Percentiles rank a stretch among this genome's conserved stretches.
These are phyloP conservation scores for Phytophthora fragariae DNA, from an alignment of 352 stramenopile genomes.

Conservation along the genomic window DNA sequence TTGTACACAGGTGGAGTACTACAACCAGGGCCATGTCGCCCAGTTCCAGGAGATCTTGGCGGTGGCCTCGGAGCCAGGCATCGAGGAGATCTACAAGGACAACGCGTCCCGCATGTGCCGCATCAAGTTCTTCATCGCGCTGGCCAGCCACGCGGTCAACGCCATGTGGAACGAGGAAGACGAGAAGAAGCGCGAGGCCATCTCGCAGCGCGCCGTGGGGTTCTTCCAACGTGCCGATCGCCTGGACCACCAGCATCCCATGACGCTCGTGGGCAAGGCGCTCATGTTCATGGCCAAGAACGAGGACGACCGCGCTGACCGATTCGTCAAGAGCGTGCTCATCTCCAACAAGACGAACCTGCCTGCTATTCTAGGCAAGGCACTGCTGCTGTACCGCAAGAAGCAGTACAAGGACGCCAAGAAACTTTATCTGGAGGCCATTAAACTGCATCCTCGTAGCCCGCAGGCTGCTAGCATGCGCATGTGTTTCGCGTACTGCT, in stretches of 20 bases:
- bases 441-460: conserved; percentile 93
- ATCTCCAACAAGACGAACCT: conserved; percentile 91
- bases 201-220: conserved; percentile 81
- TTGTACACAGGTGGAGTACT: conserved; percentile 82
- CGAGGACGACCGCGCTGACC: conserved; percentile 91
- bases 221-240: conserved; percentile 90
- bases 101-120: conserved; percentile 83
- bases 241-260: conserved; percentile 89
- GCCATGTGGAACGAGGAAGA: conserved; percentile 92
- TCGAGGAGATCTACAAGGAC: conserved; percentile 92
- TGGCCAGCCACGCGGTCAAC: conserved; percentile 87
- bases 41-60: conserved; percentile 90
- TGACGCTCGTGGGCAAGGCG: conserved; percentile 92
- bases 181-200: conserved; percentile 85
- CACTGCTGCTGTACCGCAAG: conserved; percentile 87
- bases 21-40: conserved; percentile 80
- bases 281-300: conserved; percentile 95
- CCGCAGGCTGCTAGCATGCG: conserved; percentile 92
- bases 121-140: conserved; percentile 91
- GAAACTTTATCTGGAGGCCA: conserved; percentile 94
- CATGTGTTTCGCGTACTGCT: conserved; percentile 97
- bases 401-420: conserved; percentile 92
- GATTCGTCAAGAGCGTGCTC: conserved; percentile 93
- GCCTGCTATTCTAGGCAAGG: conserved; percentile 86
- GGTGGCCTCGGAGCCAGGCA: conserved; percentile 81